Base-by-base conservation (phyloP, 768 basidiomycete species). In the Amanita brunnescens region DNA sequence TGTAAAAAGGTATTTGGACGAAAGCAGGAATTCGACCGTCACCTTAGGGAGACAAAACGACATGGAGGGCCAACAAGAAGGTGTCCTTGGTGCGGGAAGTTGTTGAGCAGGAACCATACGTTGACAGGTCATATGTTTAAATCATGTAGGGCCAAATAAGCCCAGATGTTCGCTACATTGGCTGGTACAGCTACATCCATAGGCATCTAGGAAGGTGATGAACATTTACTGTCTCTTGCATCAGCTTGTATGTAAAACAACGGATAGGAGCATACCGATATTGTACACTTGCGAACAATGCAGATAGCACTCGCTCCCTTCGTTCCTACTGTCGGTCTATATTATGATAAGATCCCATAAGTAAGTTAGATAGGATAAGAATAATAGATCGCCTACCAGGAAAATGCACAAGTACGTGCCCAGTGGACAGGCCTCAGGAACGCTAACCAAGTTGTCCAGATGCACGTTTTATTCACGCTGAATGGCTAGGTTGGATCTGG, bases 391-490 rank as follows among this genome's bases (percentile, higher is more conserved):
- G 53, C 74, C 12, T 56, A 74, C 75, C 83, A 87, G 61, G 84
- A 84, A 67, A 77, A 87, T 2, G 85, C 78, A 63, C 85, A 90
- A 29, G 72, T 73, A 58, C 85, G 88, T 16, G 14, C 76, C 77
- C 0, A 70, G 57, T 0, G 83, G 81, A 57, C 86, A 88, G 7
- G 81, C 68, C 14, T 60, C 71, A 0, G 87, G 88, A 5, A 90
- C 83, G 42, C 74, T 60, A 79, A 78, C 16, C 84, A n/a, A n/a
- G n/a, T 71, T 18, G 68, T 75, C 82, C 81, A 89, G 0, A 87
- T 85, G 55, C 85, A 87, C 0, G 79, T 83, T 43, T 85, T 81
- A 59, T 88, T 87, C 10, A 87, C 76, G 51, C 80, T 83, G 63
- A 89, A 65, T 88, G 84, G 39, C 73, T 76, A 0, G 85, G 85